phyloP scores from a whole-genome alignment of 768 basidiomycete species.

The Lactifluus subvellereus region DNA sequence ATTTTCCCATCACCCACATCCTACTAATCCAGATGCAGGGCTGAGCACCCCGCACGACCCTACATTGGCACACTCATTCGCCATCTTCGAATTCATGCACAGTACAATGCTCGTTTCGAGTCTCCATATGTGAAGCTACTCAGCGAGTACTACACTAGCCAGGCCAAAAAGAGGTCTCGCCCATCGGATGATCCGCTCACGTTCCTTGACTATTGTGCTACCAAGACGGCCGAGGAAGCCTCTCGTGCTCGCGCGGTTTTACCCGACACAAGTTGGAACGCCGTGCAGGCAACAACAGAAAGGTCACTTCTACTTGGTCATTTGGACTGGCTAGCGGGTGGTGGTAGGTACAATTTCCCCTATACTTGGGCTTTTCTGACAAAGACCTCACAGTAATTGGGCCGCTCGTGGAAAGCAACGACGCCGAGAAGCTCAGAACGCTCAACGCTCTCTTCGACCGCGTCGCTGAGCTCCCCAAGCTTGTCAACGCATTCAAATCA shows the following conservation, averaged over 20 bases:
- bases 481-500: conserved; percentile 57
- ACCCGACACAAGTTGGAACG: conserved; percentile 42
- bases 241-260: conserved; percentile 48
- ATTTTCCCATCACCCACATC: background rate
- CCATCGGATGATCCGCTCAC: conserved; percentile 39
- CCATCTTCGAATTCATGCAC: conserved; percentile 50
- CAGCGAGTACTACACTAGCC: conserved; percentile 45
- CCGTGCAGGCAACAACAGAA: conserved; percentile 51
- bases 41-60: conserved; percentile 35
- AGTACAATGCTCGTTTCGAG: conserved; percentile 54
- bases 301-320: conserved; percentile 42
- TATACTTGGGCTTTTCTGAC: background rate
- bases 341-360: conserved; percentile 29
- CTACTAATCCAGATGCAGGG: conserved; percentile 28
- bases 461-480: conserved; percentile 46
- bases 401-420: conserved; percentile 43
- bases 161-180: conserved; percentile 41
- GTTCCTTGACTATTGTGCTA: conserved; percentile 48
- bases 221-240: conserved; percentile 51
- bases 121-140: conserved; percentile 48
- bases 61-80: conserved; percentile 47
- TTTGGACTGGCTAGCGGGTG: conserved; percentile 41
- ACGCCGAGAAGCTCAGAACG: conserved; percentile 38
- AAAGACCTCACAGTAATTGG: conserved; percentile 42
- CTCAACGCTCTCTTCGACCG: conserved; percentile 62